Base-by-base conservation (phyloP, 805 yeast species). In the Ogataea methanolica region DNA sequence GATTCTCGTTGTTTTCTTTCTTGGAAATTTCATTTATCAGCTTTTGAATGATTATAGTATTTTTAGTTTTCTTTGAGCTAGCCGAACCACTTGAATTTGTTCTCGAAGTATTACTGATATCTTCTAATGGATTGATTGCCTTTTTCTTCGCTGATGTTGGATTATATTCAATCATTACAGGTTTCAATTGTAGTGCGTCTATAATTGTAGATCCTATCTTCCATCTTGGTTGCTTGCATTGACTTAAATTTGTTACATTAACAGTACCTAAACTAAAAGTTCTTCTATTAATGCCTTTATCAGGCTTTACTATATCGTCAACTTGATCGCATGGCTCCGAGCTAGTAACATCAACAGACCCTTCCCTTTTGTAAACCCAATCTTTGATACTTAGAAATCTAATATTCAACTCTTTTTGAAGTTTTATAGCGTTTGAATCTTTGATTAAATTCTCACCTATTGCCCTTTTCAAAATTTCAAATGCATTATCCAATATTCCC, bases 21-120 rank as follows among this genome's bases (percentile, higher is more conserved):
- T 53, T 42, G 33, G 44, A 48, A 16, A 76, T 51, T 57, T 78
- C 82, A 26, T 49, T 44, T 33, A 61, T 49, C 23, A 79, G 48
- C 15, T 55, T 57, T 1, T 52, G 59, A 0, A 51, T 47, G 34
- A 74, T 65, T 5, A 61, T 40, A 4, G 55, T 61, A 2, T 56
- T 51, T 1, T 53, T 38, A 1, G 46, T 52, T 19, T 41, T 47
- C 5, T 48, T 44, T 16, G 16, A 33, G 23, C n/a, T n/a, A 15
- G 3, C 9, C 12, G 42, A 43, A 22, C 15, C 42, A 31, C 41
- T 29, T 29, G 43, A 33, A 15, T 15, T 15, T 17, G 45, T 26
- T 22, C 29, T 38, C 14, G 45, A 41, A 21, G 52, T 53, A 26
- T 47, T 45, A 9, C 54, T 44, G 14, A 52, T 51, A n/a, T 48